Percentiles rank a stretch among this genome's conserved stretches.
Evolutionary conservation across 139 green algal genomes (phyloP).

Genomic region (Tetradesmus obliquus): DNA sequence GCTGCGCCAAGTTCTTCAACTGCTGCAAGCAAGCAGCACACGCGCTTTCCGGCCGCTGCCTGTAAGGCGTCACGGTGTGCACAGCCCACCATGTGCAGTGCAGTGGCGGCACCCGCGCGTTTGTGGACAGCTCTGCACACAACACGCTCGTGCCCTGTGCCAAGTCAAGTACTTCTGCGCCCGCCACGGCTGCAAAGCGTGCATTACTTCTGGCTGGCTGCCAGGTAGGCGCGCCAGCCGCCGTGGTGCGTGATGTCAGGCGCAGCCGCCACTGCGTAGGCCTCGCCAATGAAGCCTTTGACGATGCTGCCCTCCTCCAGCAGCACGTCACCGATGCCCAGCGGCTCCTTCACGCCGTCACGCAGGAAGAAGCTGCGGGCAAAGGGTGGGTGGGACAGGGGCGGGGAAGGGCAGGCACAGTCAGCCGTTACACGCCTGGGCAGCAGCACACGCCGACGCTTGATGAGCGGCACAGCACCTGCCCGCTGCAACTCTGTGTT

Average conservation of each 20-base stretch:
- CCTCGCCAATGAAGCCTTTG: conserved; percentile 80
- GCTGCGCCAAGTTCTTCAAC: too few species aligned
- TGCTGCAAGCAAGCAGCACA: too few species aligned
- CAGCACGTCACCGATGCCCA: conserved; percentile 76
- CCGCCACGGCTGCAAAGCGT: neutral
- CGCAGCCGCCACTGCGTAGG: conserved; percentile 49
- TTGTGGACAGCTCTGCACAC: too few species aligned
- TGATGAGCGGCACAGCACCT: too few species aligned
- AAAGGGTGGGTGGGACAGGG: neutral
- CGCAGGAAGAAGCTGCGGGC: conserved; percentile 55
- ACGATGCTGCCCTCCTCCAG: conserved; percentile 72
- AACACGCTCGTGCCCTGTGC: neutral
- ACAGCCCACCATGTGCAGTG: too few species aligned
- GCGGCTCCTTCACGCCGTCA: conserved; percentile 66
- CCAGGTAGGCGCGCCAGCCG: conserved; percentile 56
- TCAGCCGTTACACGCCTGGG: too few species aligned
- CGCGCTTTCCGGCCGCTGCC: too few species aligned
- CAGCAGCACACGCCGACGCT: too few species aligned
- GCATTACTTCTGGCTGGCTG: conserved; percentile 18
- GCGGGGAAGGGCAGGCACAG: too few species aligned
- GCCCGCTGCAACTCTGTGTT: too few species aligned
- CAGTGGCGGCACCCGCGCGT: too few species aligned
- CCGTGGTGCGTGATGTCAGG: conserved; percentile 53
- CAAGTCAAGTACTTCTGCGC: neutral
- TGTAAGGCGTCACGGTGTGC: too few species aligned